Evolutionary conservation across 495 filamentous ascomycete species (phyloP).

Genomic region (Apiosordaria backusii): DNA sequence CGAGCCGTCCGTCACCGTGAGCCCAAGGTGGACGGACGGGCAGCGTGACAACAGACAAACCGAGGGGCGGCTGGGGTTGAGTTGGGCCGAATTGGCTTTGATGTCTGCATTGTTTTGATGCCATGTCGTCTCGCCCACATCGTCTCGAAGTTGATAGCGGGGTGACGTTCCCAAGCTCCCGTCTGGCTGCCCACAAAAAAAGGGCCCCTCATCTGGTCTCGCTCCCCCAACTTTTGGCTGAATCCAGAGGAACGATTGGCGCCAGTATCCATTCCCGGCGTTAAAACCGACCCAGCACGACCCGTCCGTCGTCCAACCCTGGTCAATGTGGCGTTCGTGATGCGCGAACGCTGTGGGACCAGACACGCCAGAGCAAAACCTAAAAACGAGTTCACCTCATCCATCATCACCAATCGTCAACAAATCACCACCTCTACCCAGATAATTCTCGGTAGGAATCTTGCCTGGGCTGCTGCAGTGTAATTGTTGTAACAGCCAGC

Average conservation of each 20-base stretch:
- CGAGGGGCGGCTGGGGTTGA: not conserved
- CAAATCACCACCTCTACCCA: not conserved
- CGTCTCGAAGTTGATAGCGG: not conserved
- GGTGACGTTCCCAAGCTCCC: not conserved
- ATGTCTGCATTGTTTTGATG: not conserved
- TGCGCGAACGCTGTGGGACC: constrained; percentile 13
- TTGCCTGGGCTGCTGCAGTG: not conserved
- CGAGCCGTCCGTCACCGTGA: not conserved
- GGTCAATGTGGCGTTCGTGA: constrained; percentile 19
- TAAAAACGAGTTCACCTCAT: constrained; percentile 2
- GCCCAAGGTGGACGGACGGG: not conserved
- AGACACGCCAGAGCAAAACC: not conserved
- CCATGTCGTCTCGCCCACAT: no score
- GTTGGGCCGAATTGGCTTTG: not conserved
- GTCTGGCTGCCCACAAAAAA: not conserved
- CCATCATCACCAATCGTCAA: not conserved
- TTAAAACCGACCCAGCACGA: constrained; percentile 25
- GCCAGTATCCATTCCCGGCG: constrained; percentile 21
- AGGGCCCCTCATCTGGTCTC: not conserved
- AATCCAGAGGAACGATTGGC: constrained; percentile 16
- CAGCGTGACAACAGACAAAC: no score
- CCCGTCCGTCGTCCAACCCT: constrained; percentile 17
- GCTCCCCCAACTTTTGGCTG: constrained; percentile 20
- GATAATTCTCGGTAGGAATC: not conserved
- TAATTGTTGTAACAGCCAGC: constrained; percentile 12